Conservation (phyloP, 352 stramenopile species). For the Globisporangium viniferum region DNA sequence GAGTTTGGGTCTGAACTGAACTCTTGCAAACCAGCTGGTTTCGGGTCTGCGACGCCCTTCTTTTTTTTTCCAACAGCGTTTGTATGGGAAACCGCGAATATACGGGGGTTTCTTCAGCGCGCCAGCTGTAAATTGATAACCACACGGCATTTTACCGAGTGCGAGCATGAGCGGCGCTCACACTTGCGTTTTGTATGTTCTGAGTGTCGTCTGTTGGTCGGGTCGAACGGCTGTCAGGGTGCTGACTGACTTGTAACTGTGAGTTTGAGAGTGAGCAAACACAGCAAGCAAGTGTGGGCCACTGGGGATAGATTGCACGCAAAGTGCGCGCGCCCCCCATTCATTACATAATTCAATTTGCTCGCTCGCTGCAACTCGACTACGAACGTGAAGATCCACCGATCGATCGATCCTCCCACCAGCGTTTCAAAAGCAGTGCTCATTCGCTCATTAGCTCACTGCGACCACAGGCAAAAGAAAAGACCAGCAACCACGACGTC, state of each 20-base stretch:
- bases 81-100: background rate
- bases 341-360: slow-evolving; percentile 84
- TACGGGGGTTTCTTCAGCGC: slow-evolving; percentile 10
- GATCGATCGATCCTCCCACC: background rate
- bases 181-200: slow-evolving; percentile 7
- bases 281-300: background rate
- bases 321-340: slow-evolving; percentile 4
- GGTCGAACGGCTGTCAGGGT: slow-evolving; percentile 3
- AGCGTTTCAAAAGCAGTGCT: background rate
- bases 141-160: slow-evolving; percentile 11
- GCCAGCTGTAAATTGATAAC: slow-evolving; percentile 39
- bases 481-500: background rate
- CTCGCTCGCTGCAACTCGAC: slow-evolving; percentile 34
- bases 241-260: background rate
- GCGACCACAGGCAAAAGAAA: slow-evolving; percentile 5
- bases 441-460: background rate
- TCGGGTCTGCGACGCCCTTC: background rate
- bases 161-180: background rate
- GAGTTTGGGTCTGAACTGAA: slow-evolving; percentile 16
- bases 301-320: background rate
- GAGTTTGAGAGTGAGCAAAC: background rate
- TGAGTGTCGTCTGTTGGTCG: background rate
- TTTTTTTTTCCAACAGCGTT: background rate
- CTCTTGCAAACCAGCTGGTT: slow-evolving; percentile 16
- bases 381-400: background rate